These are phyloP conservation scores for Kluyveromyces siamensis DNA, from an alignment of 805 yeast genomes.

Conservation along the genomic window DNA sequence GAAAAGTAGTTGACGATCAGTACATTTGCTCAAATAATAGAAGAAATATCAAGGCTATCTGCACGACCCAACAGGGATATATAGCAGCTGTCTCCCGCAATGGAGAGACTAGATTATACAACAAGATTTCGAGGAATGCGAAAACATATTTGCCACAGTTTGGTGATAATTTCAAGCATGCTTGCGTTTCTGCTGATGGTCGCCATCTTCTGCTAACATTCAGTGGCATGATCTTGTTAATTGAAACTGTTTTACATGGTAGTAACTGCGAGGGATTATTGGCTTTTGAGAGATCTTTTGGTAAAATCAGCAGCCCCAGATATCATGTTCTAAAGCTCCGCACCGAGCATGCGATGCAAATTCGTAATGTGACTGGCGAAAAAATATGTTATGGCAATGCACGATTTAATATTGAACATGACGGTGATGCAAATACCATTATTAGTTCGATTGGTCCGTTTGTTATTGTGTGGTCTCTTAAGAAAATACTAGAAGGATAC, in stretches of 20 bases:
- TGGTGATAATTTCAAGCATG: constrained; percentile 62
- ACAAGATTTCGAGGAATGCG: constrained; percentile 64
- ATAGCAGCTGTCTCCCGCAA: constrained; percentile 66
- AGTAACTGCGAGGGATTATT: constrained; percentile 50
- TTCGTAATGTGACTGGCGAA: constrained; percentile 40
- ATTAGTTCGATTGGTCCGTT: constrained; percentile 77
- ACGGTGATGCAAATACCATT: constrained; percentile 57
- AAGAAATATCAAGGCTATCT: constrained; percentile 46
- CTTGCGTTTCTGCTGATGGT: constrained; percentile 73
- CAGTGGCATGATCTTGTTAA: constrained; percentile 55
- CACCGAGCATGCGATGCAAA: constrained; percentile 64
- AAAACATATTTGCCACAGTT: constrained; percentile 74
- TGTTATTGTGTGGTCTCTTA: constrained; percentile 72
- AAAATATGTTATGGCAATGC: constrained; percentile 61
- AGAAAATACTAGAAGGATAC: constrained; percentile 45
- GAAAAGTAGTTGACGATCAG: constrained; percentile 51
- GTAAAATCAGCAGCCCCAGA: constrained; percentile 53
- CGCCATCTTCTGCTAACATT: constrained; percentile 78
- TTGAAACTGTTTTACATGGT: constrained; percentile 55
- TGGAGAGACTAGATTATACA: constrained; percentile 72
- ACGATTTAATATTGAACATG: constrained; percentile 64
- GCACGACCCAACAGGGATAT: constrained; percentile 66
- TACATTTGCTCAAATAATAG: constrained; percentile 47
- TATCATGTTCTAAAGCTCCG: constrained; percentile 59
- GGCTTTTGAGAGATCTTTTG: constrained; percentile 61